Base-by-base conservation (phyloP, 108 stramenopile species). In the Fragilariopsis cylindrus region DNA sequence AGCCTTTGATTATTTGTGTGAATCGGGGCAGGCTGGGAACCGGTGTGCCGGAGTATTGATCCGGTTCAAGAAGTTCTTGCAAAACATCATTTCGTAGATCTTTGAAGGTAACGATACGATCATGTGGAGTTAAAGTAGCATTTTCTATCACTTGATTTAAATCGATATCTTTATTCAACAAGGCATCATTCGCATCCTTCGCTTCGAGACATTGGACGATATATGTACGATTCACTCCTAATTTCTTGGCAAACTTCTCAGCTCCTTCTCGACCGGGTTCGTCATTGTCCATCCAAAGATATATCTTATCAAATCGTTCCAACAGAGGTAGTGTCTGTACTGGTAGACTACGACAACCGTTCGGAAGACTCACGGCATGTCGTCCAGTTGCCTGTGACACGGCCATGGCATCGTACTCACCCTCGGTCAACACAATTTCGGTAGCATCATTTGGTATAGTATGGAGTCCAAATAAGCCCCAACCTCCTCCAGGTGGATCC, bases 341-440 rank as follows among this genome's bases (percentile, higher is more conserved):
- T 21, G 98, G 96, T 55, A 99, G 78, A 7, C 84, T 86, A 8
- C 93, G 81, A 74, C 92, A 94, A 46, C 98, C 98, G 72, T 97
- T 98, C 15, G 99, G 99, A 21, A 99, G 66, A 70, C 84, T 85
- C 3, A 96, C 89, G 13, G 91, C 87, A 8, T 78, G 84, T 15
- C 82, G 63, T 41, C 92, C 95, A 0, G 98, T 99, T 7, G 92
- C 97, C 77, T 99, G 97, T 58, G 85, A 86, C 0, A 99, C 98
- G 4, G 98, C 96, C 97, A 99, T 97, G 69, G 98, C 98, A 80
- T 99, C 98, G 68, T 95, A 97, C 76, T 99, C 98, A 30, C 98
- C 98, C 82, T 99, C 98, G 21, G 98, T 98, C 44, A 99, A 18
- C 7, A 99, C 90, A 48, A 99, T 77, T 68, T 85, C 80, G 7